A percentile compares a stretch with the other conserved stretches of the same genome.
These are phyloP conservation scores for Austropuccinia psidii DNA, from an alignment of 1,284 basidiomycete genomes.

Conservation along the genomic window DNA sequence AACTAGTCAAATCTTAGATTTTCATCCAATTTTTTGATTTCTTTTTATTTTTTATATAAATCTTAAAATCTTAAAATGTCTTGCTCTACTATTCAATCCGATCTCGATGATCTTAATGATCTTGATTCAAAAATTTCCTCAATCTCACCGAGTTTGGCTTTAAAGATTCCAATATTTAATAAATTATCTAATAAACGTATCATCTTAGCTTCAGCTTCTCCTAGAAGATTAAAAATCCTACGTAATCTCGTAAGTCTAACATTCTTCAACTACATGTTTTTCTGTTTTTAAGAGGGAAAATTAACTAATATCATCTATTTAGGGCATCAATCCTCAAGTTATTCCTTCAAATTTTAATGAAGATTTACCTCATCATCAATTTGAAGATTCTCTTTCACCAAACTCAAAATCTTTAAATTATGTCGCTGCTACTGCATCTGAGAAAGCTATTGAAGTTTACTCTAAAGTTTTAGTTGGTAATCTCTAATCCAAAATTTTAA, in stretches of 20 bases:
- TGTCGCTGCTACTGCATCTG: slow-evolving; percentile 38
- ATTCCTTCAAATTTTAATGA: slow-evolving; percentile 13
- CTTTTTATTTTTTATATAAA: too few relatives aligned
- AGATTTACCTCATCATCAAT: slow-evolving; percentile 6
- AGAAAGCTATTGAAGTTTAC: slow-evolving; percentile 40
- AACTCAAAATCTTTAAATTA: slow-evolving; percentile 39
- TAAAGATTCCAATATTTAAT: slow-evolving; percentile 1
- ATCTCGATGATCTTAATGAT: too few relatives aligned
- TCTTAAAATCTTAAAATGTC: too few relatives aligned
- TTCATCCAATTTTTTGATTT: too few relatives aligned
- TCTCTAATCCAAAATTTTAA: background rate
- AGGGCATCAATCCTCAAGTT: slow-evolving; percentile 23
- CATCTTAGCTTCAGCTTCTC: slow-evolving; percentile 18
- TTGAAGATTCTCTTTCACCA: slow-evolving; percentile 32
- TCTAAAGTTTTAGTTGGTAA: slow-evolving; percentile 40
- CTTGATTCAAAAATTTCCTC: too few relatives aligned
- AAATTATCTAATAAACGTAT: slow-evolving; percentile 15
- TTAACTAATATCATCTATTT: background rate
- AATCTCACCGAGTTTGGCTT: too few relatives aligned
- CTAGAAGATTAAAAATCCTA: slow-evolving; percentile 17
- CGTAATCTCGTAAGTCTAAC: background rate
- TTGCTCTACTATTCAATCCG: too few relatives aligned
- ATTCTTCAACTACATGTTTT: background rate
- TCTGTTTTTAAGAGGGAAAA: background rate
- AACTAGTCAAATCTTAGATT: too few relatives aligned